phyloP scores from a whole-genome alignment of 2,329 filamentous ascomycete genomes.

The Penicillium rolfsii region DNA sequence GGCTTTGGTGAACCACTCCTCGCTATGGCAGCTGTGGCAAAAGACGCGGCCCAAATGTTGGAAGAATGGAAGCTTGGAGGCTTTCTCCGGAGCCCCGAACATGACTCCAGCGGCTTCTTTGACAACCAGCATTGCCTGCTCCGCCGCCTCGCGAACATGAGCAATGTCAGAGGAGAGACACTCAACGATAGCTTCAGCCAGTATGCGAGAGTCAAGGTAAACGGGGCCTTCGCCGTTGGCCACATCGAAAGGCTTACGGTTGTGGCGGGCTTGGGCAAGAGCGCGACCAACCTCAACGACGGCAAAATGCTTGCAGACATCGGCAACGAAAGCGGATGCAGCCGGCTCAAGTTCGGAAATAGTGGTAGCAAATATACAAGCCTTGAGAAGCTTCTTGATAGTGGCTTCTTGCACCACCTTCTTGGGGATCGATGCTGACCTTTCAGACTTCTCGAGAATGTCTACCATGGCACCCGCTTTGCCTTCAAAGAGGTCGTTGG shows the following conservation, averaged over 20 bases:
- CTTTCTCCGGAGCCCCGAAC: constrained; percentile 72
- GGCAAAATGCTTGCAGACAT: constrained; percentile 86
- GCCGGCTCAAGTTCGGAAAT: constrained; percentile 78
- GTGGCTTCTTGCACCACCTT: constrained; percentile 80
- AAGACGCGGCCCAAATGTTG: constrained; percentile 79
- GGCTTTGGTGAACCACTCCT: constrained; percentile 98
- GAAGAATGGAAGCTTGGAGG: constrained; percentile 82
- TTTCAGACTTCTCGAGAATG: constrained; percentile 73
- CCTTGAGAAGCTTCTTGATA: constrained; percentile 85
- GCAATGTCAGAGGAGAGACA: constrained; percentile 83
- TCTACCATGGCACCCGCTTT: constrained; percentile 72
- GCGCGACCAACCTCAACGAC: constrained; percentile 86
- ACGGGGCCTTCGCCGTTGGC: constrained; percentile 84
- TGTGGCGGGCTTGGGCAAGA: constrained; percentile 78
- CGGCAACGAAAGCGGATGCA: constrained; percentile 73
- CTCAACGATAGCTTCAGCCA: constrained; percentile 89
- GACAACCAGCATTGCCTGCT: constrained; percentile 75
- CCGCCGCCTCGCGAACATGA: constrained; percentile 79
- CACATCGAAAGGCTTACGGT: constrained; percentile 78
- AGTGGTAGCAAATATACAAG: constrained; percentile 81
- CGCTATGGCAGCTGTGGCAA: constrained; percentile 92
- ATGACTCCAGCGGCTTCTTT: constrained; percentile 76
- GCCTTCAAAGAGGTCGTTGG: constrained; percentile 76
- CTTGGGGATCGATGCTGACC: constrained; percentile 82
- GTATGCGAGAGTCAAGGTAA: constrained; percentile 79